Conservation (phyloP, 768 basidiomycete species). For the Gymnopilus dilepis region DNA sequence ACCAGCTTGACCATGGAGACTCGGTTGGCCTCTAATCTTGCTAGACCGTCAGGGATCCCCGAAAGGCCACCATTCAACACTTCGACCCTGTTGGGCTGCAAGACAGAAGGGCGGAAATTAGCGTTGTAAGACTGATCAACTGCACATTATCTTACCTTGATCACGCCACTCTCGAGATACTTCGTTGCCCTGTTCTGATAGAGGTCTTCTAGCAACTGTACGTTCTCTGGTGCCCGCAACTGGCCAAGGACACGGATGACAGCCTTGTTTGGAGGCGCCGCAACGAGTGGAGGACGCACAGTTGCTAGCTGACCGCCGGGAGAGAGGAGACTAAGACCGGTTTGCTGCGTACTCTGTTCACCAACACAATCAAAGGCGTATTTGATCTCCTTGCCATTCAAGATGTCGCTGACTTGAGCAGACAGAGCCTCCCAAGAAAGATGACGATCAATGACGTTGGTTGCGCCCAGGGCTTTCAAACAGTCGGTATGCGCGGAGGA, state of each 20-base stretch:
- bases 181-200: constrained; percentile 22
- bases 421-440: constrained; percentile 23
- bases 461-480: constrained; percentile 47
- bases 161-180: constrained; percentile 22
- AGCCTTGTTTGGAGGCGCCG: constrained; percentile 16
- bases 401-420: constrained; percentile 28
- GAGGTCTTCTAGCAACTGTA: constrained; percentile 18
- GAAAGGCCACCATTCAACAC: constrained; percentile 46
- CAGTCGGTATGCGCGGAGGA: constrained; percentile 33
- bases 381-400: constrained; percentile 23
- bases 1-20: constrained; percentile 51
- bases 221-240: constrained; percentile 18
- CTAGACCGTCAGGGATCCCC: constrained; percentile 46
- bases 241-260: constrained; percentile 15
- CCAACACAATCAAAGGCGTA: constrained; percentile 35
- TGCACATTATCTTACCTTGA: constrained; percentile 29
- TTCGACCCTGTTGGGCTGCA: constrained; percentile 49
- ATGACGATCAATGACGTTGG: constrained; percentile 39
- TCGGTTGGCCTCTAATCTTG: constrained; percentile 41
- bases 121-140: background rate
- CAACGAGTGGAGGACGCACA: background rate
- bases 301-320: constrained; percentile 15
- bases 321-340: constrained; percentile 30
- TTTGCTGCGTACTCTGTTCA: constrained; percentile 26
- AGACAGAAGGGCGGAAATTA: too few species aligned